Evolutionary conservation across 805 yeast genomes (phyloP).

Genomic region (Candida namnaoensis): DNA sequence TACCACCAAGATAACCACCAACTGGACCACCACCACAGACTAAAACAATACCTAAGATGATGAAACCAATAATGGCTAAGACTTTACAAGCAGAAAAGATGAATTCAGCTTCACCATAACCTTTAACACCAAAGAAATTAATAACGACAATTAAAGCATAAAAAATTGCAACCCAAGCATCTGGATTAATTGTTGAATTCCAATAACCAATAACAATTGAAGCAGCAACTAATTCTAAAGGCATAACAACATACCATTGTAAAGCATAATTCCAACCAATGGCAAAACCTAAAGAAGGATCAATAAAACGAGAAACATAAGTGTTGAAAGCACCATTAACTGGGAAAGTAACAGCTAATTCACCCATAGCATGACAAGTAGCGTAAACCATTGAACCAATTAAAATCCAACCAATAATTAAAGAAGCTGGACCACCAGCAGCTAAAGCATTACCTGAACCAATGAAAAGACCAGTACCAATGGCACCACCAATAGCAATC

Average conservation of each 20-base stretch:
- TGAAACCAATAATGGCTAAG: conserved; percentile 36
- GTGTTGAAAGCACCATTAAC: conserved; percentile 57
- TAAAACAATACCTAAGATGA: conserved; percentile 37
- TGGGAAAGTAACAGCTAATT: conserved; percentile 58
- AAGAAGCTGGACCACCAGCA: conserved; percentile 62
- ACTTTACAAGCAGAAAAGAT: conserved; percentile 36
- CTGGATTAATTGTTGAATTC: conserved; percentile 34
- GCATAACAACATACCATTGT: conserved; percentile 42
- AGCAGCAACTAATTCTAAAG: conserved; percentile 44
- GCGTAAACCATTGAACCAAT: conserved; percentile 39
- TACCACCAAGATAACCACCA: conserved; percentile 32
- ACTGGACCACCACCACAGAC: conserved; percentile 34
- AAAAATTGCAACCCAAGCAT: conserved; percentile 41
- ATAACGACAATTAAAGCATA: conserved; percentile 35
- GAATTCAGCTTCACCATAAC: conserved; percentile 48
- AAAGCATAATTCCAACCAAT: conserved; percentile 49
- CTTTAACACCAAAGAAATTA: conserved; percentile 44
- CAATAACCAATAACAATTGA: conserved; percentile 46
- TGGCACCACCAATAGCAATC: conserved; percentile 75
- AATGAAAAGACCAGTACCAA: conserved; percentile 72
- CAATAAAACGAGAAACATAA: conserved; percentile 47
- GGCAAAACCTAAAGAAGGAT: conserved; percentile 53
- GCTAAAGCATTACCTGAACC: conserved; percentile 57
- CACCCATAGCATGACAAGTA: conserved; percentile 50
- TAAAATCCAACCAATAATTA: conserved; percentile 44